These are phyloP conservation scores for Entrophospora sp. DNA, from an alignment of 192 early-diverging fungal species.

Conservation along the genomic window DNA sequence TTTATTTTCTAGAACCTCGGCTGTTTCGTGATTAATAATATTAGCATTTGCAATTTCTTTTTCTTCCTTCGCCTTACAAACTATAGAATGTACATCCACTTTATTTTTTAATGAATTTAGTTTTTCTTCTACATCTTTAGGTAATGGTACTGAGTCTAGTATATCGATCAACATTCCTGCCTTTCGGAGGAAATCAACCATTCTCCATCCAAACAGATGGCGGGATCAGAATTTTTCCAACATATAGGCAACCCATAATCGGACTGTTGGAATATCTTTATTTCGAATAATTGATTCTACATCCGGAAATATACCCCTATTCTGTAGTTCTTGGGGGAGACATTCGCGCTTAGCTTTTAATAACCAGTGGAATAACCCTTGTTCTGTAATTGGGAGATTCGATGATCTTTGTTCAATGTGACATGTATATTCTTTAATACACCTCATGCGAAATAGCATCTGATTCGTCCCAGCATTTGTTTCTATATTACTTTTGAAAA, in stretches of 20 bases:
- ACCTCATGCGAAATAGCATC: too few species aligned
- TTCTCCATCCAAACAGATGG: too few species aligned
- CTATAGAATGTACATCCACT: not conserved
- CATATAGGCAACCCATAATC: too few species aligned
- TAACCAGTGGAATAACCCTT: slow-evolving; percentile 10
- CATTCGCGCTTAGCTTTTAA: slow-evolving; percentile 10
- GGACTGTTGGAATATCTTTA: slow-evolving; percentile 5
- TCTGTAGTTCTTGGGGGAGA: slow-evolving; percentile 11
- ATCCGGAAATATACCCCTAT: slow-evolving; percentile 7
- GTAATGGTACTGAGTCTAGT: not conserved
- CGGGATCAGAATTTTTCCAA: too few species aligned
- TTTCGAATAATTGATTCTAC: slow-evolving; percentile 2
- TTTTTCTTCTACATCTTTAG: too few species aligned
- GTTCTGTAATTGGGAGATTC: not conserved
- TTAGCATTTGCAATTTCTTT: not conserved
- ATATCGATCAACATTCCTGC: not conserved
- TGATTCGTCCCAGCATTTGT: too few species aligned
- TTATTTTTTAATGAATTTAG: not conserved
- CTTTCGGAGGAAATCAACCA: slow-evolving; percentile 4
- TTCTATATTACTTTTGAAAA: not conserved
- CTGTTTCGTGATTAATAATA: not conserved
- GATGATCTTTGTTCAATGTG: slow-evolving; percentile 6
- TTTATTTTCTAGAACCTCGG: too few species aligned
- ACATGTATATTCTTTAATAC: too few species aligned
- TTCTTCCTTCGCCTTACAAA: not conserved